Conservation (phyloP, 352 stramenopile species). For the Thalassiosira hispida region DNA sequence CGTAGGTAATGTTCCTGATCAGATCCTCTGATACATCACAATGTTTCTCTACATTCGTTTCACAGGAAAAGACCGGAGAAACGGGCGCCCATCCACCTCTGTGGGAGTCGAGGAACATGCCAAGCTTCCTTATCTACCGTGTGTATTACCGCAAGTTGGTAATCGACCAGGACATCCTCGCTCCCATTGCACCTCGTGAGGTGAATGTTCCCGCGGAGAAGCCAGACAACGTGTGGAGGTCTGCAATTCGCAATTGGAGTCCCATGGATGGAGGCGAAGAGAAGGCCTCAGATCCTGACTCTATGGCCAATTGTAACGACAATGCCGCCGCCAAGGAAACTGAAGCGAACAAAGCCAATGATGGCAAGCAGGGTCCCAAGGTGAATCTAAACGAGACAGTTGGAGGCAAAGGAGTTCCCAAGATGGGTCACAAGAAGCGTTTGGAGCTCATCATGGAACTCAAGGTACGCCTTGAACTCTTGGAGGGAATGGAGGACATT, state of each 20-base stretch:
- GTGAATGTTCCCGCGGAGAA: slow-evolving; percentile 34
- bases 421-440: slow-evolving; percentile 31
- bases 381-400: neutral
- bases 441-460: slow-evolving; percentile 69
- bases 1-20: neutral
- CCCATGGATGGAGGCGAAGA: neutral
- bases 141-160: slow-evolving; percentile 54
- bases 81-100: neutral
- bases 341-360: neutral
- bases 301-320: neutral
- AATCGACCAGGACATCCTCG: slow-evolving; percentile 41
- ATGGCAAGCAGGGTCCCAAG: neutral
- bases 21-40: slow-evolving; percentile 6
- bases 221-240: neutral
- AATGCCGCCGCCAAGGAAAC: neutral
- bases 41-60: neutral
- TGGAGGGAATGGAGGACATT: slow-evolving; percentile 30
- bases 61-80: slow-evolving; percentile 7
- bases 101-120: slow-evolving; percentile 46
- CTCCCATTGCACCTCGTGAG: slow-evolving; percentile 26
- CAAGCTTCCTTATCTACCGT: slow-evolving; percentile 58
- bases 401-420: neutral
- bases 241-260: slow-evolving; percentile 5
- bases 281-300: neutral
- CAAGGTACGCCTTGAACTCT: neutral